phyloP scores from a whole-genome alignment of 768 basidiomycete genomes.

The Tricholomella constricta region DNA sequence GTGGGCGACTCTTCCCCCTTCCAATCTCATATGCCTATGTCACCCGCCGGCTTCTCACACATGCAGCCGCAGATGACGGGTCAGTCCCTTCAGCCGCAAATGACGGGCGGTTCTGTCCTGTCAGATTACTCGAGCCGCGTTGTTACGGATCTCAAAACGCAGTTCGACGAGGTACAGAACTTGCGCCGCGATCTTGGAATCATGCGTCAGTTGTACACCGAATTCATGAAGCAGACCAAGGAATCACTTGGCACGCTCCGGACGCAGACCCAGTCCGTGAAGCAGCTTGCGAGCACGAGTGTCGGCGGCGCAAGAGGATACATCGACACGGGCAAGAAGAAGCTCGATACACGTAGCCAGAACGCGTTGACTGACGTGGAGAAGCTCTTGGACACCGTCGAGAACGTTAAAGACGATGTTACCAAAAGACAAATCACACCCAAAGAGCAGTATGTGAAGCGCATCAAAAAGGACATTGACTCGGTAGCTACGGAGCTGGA shows the following conservation, averaged over 20 bases:
- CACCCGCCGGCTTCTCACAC: conserved; percentile 28
- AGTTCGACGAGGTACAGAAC: conserved; percentile 94
- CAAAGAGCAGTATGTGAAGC: conserved; percentile 68
- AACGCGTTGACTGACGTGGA: conserved; percentile 91
- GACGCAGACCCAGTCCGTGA: conserved; percentile 83
- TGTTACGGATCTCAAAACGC: conserved; percentile 81
- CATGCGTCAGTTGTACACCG: conserved; percentile 93
- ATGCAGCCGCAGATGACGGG: conserved; percentile 69
- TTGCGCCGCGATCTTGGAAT: conserved; percentile 90
- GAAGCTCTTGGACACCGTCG: conserved; percentile 89
- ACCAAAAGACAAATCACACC: conserved; percentile 86
- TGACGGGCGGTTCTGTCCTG: conserved; percentile 72
- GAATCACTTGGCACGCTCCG: conserved; percentile 78
- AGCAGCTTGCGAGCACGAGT: conserved; percentile 78
- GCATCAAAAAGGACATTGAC: conserved; percentile 71
- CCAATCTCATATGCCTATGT: conserved; percentile 23
- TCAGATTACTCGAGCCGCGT: conserved; percentile 76
- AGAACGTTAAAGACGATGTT: conserved; percentile 88
- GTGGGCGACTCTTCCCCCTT: conserved; percentile 47
- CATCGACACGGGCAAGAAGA: conserved; percentile 89
- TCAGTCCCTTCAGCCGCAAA: conserved; percentile 66
- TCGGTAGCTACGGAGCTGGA: conserved; percentile 68
- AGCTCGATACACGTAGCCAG: conserved; percentile 87
- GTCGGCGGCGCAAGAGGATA: conserved; percentile 87
- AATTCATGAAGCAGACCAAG: conserved; percentile 92